Evolutionary conservation across 139 green algal species (phyloP), one percentile per base, ranked within the genome.

Genomic region (Tetraselmis striata): DNA sequence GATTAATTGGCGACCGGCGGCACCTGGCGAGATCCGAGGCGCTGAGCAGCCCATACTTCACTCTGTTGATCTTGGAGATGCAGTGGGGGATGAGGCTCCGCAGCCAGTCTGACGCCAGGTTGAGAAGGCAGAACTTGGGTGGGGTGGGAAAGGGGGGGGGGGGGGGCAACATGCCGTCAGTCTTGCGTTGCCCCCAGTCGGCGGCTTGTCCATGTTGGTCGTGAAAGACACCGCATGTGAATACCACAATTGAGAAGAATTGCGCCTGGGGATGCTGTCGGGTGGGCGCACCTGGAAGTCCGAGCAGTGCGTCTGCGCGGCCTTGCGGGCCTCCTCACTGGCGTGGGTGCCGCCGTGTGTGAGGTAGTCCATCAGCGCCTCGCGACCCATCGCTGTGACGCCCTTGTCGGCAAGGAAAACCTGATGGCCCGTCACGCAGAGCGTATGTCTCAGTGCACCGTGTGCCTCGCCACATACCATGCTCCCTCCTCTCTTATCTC

Each of bases 21-120:
- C 75, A 28, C 59, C 45, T 30, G 23, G 77, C 32, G 24, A 85
- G 31, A 31, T 85, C 82, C 25, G 59, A n/a, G 0, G 58, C 58
- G 31, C 25, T 32, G n/a, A 87, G 75, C 77, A 87, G 31, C 1
- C 84, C 84, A 59, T 80, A 84, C 0, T 29, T 29, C 18, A 82
- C 79, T 2, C 77, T 11, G 77, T 80, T 76, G 45, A 87, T 81
- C 80, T 87, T 84, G 23, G 59, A 59, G 31, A 85, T 28, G 32
- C 81, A 27, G 76, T 85, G 82, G 23, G 82, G 82, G n/a, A 85
- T 59, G 31, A 85, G 30, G 28, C 59, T 29, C 45, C 25, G 29
- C 23, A 85, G 78, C 82, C 82, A 85, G 28, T 85, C 82, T 22
- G 59, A 77, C 1, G 77, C 77, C 28, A 85, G 82, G 30, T 85